Base-by-base conservation (phyloP, 495 filamentous ascomycete genomes). In the Endocarpon pusillum region DNA sequence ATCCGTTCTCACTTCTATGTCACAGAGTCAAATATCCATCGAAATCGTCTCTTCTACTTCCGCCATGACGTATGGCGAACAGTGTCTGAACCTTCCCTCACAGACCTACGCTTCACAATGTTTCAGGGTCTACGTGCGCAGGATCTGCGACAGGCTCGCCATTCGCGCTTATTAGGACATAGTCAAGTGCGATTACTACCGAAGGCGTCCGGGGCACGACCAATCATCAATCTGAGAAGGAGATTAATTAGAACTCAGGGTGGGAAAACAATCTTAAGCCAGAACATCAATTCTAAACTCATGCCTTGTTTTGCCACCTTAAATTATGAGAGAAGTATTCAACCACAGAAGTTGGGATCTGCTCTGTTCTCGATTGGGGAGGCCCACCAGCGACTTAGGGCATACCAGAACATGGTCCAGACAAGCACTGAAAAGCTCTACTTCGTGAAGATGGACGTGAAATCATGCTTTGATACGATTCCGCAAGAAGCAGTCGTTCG, bases 401-500 rank as follows among this genome's bases (percentile, higher is more conserved):
- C 41, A 1, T 94, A 93, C 55, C 74, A 77, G 42, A 32, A 49
- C 3, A 52, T 23, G 21, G 1, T 21, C 21, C 29, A 17, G 17
- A 9, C 17, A 28, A 8, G 14, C 37, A 4, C 30, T 22, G 6
- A 21, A 43, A 51, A 46, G 11, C 46, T 84, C 6, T 94, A 78
- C 49, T 94, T 96, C 44, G 85, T 77, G 25, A 97, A 96, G 51
- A 59, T 93, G 10, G 89, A 97, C 51, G 83, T 94, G 19, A 65
- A 83, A 50, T 70, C 83, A 6, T 93, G 89, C 35, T 97, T 94
- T 49, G 89, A 97, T 49, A 93, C 81, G 0, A 94, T 97, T 30
- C 89, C 89, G 0, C 91, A 96, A 44, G 45, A 63, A 23, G 64
- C 64, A 3, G 57, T 94, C n/a, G 43, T 96, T 33, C 41, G 50